These are phyloP conservation scores for Abelmoschus esculentus DNA, from an alignment of 345 rosid species.

Conservation along the genomic window DNA sequence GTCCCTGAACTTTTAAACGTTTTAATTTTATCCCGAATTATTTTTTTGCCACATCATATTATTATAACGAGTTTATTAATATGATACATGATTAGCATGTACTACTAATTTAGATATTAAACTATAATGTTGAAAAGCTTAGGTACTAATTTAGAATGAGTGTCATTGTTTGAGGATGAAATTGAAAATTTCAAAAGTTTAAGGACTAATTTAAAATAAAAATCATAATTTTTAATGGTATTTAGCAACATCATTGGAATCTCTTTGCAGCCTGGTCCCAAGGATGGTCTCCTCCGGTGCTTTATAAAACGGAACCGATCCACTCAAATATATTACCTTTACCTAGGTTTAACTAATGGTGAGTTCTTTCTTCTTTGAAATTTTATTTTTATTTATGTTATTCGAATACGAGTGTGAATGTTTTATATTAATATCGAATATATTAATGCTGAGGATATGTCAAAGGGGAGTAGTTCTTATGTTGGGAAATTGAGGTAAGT, in stretches of 20 bases:
- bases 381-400: background rate
- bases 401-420: background rate
- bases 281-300: constrained; percentile 50
- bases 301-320: constrained; percentile 53
- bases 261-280: constrained; percentile 66
- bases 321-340: constrained; percentile 52
- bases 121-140: no score
- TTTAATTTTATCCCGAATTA: no score
- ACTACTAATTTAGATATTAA: no score
- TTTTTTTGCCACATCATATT: no score
- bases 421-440: background rate
- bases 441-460: constrained; percentile 28
- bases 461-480: constrained; percentile 42
- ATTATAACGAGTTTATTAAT: no score
- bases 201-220: no score
- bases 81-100: no score
- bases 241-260: background rate
- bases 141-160: no score
- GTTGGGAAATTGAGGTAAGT: constrained; percentile 57
- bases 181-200: no score
- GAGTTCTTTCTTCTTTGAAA: constrained; percentile 22
- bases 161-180: no score
- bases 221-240: background rate
- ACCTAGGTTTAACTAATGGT: constrained; percentile 57
- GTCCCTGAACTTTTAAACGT: no score